Evolutionary conservation across 257 asterid genomes (phyloP).

Genomic region (Cinchona pubescens): DNA sequence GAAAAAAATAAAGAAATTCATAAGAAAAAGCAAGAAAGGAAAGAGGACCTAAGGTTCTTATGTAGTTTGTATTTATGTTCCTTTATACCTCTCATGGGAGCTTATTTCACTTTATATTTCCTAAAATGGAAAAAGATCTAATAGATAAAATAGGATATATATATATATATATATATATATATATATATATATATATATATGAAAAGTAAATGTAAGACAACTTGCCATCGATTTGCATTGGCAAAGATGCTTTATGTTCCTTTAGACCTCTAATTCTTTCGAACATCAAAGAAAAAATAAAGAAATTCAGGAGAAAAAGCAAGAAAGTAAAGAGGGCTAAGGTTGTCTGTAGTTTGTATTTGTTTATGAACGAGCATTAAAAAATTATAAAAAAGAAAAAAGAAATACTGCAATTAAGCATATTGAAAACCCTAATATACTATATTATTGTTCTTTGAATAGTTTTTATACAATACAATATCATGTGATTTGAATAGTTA

Average conservation of each 20-base stretch:
- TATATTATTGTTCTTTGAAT: too few species aligned
- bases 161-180: too few species aligned
- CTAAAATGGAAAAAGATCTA: neutral
- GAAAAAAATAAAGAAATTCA: neutral
- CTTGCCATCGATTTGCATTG: neutral
- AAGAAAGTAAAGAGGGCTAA: constrained; percentile 2
- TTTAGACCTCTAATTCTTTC: constrained; percentile 17
- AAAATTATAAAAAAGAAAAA: neutral
- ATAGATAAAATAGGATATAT: neutral
- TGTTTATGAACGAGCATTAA: neutral
- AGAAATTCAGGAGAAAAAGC: constrained; percentile 11
- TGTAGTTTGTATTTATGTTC: too few species aligned
- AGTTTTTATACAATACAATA: too few species aligned
- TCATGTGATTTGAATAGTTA: too few species aligned
- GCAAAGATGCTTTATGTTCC: neutral
- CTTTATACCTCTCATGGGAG: too few species aligned
- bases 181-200: too few species aligned
- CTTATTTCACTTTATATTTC: neutral
- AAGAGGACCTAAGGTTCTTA: too few species aligned
- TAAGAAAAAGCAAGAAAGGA: too few species aligned
- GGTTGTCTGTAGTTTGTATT: constrained; percentile 1
- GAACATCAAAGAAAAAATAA: neutral
- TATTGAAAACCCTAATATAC: constrained; percentile 1
- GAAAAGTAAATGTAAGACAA: neutral
- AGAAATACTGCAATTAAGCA: neutral